Evolutionary conservation across 345 rosid species (phyloP).

Genomic region (Euphorbia peplus): DNA sequence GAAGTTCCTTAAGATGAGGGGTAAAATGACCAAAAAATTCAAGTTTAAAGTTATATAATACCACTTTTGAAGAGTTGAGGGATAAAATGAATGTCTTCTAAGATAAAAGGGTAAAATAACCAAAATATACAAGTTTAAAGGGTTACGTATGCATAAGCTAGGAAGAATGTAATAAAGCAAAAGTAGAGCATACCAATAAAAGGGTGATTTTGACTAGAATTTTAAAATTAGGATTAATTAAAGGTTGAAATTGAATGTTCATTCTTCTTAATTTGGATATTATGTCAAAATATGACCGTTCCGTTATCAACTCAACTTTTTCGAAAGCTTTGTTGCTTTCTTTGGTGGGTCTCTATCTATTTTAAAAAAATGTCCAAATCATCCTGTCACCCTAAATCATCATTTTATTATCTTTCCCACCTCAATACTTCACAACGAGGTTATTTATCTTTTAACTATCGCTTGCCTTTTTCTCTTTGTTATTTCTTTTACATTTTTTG

Average conservation of each 20-base stretch:
- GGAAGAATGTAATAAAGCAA: background rate
- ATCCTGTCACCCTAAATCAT: conserved; percentile 10
- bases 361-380: conserved; percentile 20
- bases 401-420: conserved; percentile 1
- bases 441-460: too few species aligned
- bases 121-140: too few species aligned
- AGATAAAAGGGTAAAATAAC: too few species aligned
- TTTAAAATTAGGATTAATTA: background rate
- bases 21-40: too few species aligned
- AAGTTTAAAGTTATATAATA: too few species aligned
- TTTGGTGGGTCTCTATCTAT: conserved; percentile 20
- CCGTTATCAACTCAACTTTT: conserved; percentile 24
- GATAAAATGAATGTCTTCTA: too few species aligned
- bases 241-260: conserved; percentile 2
- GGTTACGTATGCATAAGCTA: too few species aligned
- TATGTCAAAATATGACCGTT: conserved; percentile 32
- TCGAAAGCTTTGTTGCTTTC: conserved; percentile 30
- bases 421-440: background rate
- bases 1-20: too few species aligned
- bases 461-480: too few species aligned
- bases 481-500: too few species aligned
- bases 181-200: background rate
- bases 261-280: conserved; percentile 2
- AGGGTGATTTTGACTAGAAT: background rate
- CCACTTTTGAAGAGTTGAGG: too few species aligned